A percentile compares a stretch with the other conserved stretches of the same genome.
These are phyloP conservation scores for Kuraishia borneana DNA, from an alignment of 805 yeast species.

Conservation along the genomic window DNA sequence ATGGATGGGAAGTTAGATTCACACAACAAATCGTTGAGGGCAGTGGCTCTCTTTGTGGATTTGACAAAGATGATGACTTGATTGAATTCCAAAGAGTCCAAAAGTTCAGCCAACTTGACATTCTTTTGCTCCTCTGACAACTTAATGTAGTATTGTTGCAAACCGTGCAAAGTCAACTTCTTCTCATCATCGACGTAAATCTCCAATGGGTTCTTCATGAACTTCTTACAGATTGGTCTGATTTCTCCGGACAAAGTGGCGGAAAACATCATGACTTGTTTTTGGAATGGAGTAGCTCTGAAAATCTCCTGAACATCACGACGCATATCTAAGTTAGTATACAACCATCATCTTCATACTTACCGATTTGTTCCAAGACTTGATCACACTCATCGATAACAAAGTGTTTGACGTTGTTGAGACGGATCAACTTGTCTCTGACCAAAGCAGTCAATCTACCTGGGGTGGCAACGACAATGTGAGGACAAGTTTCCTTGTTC, in stretches of 20 bases:
- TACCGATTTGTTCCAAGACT: constrained; percentile 59
- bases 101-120: constrained; percentile 80
- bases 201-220: constrained; percentile 96
- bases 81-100: constrained; percentile 92
- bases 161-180: constrained; percentile 93
- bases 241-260: constrained; percentile 93
- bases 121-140: constrained; percentile 87
- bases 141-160: constrained; percentile 92
- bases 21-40: constrained; percentile 77
- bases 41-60: constrained; percentile 85
- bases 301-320: constrained; percentile 97
- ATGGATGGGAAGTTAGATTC: constrained; percentile 95
- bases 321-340: constrained; percentile 63
- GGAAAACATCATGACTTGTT: constrained; percentile 98
- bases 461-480: constrained; percentile 95
- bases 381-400: constrained; percentile 98
- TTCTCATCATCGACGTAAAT: constrained; percentile 97
- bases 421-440: constrained; percentile 79
- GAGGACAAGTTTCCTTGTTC: constrained; percentile 91
- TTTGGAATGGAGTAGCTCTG: constrained; percentile 95
- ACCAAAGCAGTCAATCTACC: constrained; percentile 94
- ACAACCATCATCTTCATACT: constrained; percentile 5
- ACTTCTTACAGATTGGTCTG: constrained; percentile 94
- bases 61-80: constrained; percentile 96
- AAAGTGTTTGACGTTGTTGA: constrained; percentile 84